Percentiles rank a stretch among this genome's conserved stretches.
phyloP scores from a whole-genome alignment of 192 early-diverging fungal species.

The Cladochytrium replicatum region DNA sequence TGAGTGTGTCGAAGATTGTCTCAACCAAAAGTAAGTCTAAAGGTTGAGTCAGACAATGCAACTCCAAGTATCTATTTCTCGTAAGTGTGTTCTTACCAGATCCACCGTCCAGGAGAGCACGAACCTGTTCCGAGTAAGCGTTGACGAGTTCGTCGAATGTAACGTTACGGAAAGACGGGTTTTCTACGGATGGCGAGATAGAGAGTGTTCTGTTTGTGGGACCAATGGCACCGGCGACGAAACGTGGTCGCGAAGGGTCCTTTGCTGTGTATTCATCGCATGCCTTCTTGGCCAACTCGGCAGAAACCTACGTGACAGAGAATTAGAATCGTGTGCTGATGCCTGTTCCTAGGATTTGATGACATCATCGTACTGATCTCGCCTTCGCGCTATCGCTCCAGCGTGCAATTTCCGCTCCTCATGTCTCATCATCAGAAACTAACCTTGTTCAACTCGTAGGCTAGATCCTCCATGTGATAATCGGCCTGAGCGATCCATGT shows the following conservation, averaged over 20 bases:
- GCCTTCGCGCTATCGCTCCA: no score
- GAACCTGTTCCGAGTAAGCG: slow-evolving; percentile 84
- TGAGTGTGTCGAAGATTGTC: slow-evolving; percentile 97
- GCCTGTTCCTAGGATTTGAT: no score
- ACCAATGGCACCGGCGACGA: slow-evolving; percentile 63
- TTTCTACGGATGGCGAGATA: slow-evolving; percentile 95
- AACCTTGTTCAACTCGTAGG: slow-evolving; percentile 88
- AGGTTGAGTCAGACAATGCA: background rate
- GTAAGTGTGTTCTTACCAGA: slow-evolving; percentile 16
- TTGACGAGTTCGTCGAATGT: slow-evolving; percentile 89
- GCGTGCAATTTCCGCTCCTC: background rate
- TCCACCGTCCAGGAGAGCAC: slow-evolving; percentile 89
- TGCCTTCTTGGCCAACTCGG: slow-evolving; percentile 74
- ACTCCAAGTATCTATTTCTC: background rate
- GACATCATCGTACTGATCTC: no score
- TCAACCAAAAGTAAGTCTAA: slow-evolving; percentile 83
- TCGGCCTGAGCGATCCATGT: slow-evolving; percentile 90
- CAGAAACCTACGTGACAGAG: slow-evolving; percentile 49
- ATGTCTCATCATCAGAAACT: background rate
- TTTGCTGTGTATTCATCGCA: slow-evolving; percentile 66
- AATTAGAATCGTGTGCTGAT: no score
- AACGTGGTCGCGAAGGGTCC: slow-evolving; percentile 75
- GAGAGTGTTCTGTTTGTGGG: slow-evolving; percentile 94
- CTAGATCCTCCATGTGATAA: slow-evolving; percentile 74
- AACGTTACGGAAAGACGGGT: slow-evolving; percentile 86